A percentile compares a stretch with the other conserved stretches of the same genome.
Evolutionary conservation across 2,329 filamentous ascomycete genomes (phyloP).

Genomic region (Diplodia sapinea): DNA sequence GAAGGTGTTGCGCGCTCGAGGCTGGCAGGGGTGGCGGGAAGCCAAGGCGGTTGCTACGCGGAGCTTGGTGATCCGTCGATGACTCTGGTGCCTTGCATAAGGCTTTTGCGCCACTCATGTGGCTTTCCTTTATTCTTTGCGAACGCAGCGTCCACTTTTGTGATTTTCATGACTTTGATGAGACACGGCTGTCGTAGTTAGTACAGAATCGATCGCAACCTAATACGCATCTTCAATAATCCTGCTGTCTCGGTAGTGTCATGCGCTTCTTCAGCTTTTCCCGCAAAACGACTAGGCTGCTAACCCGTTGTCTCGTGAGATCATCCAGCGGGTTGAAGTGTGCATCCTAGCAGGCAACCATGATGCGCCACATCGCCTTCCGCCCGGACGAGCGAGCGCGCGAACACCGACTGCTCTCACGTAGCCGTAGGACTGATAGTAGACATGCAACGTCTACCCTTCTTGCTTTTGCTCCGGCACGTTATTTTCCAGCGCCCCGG

Average conservation of each 20-base stretch:
- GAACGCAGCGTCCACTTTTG: neutral
- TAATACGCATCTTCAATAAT: constrained; percentile 19
- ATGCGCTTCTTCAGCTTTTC: neutral
- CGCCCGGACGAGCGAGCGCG: neutral
- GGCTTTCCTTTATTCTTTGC: constrained; percentile 7
- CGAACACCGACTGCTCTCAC: neutral
- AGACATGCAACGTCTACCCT: neutral
- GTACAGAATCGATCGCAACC: constrained; percentile 10
- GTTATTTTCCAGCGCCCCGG: neutral
- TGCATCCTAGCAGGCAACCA: constrained; percentile 19
- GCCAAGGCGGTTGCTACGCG: constrained; percentile 18
- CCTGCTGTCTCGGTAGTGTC: neutral
- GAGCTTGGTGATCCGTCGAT: constrained; percentile 25
- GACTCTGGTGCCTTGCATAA: constrained; percentile 21
- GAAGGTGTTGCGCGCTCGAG: neutral
- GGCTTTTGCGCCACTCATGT: constrained; percentile 1
- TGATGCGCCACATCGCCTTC: neutral
- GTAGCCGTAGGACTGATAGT: neutral
- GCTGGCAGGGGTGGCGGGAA: constrained; percentile 6
- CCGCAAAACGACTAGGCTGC: neutral
- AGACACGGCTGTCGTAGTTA: constrained; percentile 19
- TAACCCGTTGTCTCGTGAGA: neutral
- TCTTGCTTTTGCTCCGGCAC: neutral
- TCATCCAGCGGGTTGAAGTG: neutral
- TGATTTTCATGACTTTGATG: constrained; percentile 12